phyloP scores from a whole-genome alignment of 1,284 basidiomycete species.

The Neonothopanus nambi region DNA sequence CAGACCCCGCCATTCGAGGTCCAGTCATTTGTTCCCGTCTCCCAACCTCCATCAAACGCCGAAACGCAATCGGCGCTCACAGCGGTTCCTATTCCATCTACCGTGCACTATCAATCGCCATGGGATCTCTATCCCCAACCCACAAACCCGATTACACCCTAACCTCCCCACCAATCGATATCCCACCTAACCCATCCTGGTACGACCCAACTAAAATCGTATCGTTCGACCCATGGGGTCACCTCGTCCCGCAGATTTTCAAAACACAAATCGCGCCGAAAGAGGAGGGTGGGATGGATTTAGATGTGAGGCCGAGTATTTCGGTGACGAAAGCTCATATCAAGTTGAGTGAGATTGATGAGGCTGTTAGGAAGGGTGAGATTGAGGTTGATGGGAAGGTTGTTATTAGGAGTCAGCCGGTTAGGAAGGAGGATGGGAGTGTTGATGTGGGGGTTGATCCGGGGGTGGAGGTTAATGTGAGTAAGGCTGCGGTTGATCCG shows the following conservation, averaged over 20 bases:
- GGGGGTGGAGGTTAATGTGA: constrained; percentile 85
- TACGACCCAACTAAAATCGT: constrained; percentile 77
- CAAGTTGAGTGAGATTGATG: constrained; percentile 92
- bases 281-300: constrained; percentile 36
- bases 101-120: constrained; percentile 87
- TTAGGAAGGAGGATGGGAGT: constrained; percentile 63
- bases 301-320: constrained; percentile 89
- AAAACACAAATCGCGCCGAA: constrained; percentile 60
- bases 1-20: constrained; percentile 68
- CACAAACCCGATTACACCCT: constrained; percentile 87
- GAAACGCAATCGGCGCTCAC: constrained; percentile 94
- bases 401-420: constrained; percentile 64
- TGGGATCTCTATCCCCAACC: constrained; percentile 83
- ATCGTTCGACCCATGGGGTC: constrained; percentile 94
- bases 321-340: constrained; percentile 88
- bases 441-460: constrained; percentile 56
- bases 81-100: constrained; percentile 95
- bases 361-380: constrained; percentile 72
- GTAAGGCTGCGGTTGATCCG: constrained; percentile 88
- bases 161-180: constrained; percentile 87
- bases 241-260: constrained; percentile 84
- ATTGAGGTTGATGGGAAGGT: constrained; percentile 84
- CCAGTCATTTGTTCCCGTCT: constrained; percentile 91
- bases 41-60: constrained; percentile 80
- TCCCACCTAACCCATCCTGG: constrained; percentile 85